Evolutionary conservation across 2,329 filamentous ascomycete genomes (phyloP).

Genomic region (Davidsoniella eucalypti): DNA sequence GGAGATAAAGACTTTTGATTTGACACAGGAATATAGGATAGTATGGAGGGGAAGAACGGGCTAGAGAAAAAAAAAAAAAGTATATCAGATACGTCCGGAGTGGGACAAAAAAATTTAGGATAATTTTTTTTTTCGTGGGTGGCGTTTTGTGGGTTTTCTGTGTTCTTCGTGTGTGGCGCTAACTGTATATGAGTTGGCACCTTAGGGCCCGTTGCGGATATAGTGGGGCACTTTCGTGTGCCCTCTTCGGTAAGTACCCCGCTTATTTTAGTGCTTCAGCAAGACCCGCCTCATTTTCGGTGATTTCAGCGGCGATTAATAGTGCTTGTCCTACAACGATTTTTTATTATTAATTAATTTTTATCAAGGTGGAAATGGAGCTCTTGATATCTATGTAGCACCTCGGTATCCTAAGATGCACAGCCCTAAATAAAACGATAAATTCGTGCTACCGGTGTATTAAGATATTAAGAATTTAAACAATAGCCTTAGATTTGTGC

Average conservation of each 20-base stretch:
- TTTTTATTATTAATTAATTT: too few relatives aligned
- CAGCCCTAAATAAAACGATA: too few relatives aligned
- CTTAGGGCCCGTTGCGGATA: conserved; percentile 7
- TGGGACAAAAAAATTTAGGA: too few relatives aligned
- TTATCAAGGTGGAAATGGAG: too few relatives aligned
- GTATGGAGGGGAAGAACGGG: background rate
- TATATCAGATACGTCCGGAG: conserved; percentile 6
- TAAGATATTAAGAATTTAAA: background rate
- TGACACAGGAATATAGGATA: conserved; percentile 11
- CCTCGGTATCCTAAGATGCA: too few relatives aligned
- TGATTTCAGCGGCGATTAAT: background rate
- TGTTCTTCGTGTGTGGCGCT: too few relatives aligned
- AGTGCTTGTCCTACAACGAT: background rate
- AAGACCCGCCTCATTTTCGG: background rate
- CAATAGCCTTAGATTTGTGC: background rate
- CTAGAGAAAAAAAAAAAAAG: conserved; percentile 7
- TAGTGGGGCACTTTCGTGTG: background rate
- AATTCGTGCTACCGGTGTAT: too few relatives aligned
- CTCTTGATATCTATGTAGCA: too few relatives aligned
- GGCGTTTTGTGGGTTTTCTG: conserved; percentile 11
- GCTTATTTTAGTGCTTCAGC: background rate
- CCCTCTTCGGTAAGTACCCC: background rate
- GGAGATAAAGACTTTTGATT: conserved; percentile 12
- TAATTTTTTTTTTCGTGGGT: conserved; percentile 10
- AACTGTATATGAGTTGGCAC: conserved; percentile 5